These are phyloP conservation scores for Mortierella alpina DNA, from an alignment of 192 early-diverging fungal species.

Conservation along the genomic window DNA sequence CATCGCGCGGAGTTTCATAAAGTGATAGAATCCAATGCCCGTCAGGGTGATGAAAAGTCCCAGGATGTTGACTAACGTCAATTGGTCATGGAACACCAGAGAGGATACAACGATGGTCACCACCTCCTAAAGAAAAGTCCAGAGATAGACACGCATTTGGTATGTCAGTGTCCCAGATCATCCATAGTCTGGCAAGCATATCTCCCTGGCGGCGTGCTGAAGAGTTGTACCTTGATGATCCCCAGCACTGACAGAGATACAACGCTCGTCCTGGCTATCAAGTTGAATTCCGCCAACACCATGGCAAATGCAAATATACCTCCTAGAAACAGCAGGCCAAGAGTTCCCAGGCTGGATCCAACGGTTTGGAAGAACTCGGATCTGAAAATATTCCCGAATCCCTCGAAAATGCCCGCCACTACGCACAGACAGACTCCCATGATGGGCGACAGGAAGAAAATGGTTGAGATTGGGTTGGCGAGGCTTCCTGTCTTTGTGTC, in stretches of 20 bases:
- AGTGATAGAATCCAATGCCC: conserved; percentile 85
- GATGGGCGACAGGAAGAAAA: conserved; percentile 84
- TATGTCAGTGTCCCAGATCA: background rate
- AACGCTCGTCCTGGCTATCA: conserved; percentile 88
- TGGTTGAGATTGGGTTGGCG: conserved; percentile 90
- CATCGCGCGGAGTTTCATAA: conserved; percentile 69
- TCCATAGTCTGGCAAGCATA: background rate
- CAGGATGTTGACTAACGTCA: conserved; percentile 77
- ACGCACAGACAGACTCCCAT: conserved; percentile 76
- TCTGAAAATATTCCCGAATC: conserved; percentile 59
- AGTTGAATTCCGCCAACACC: conserved; percentile 88
- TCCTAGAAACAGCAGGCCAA: conserved; percentile 73
- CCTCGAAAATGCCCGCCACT: conserved; percentile 76
- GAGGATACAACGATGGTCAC: conserved; percentile 80
- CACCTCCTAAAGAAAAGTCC: conserved; percentile 77
- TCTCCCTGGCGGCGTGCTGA: background rate
- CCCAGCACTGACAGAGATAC: conserved; percentile 90
- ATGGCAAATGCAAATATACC: conserved; percentile 89
- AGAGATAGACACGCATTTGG: background rate
- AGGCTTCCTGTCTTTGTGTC: conserved; percentile 77
- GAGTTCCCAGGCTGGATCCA: conserved; percentile 51
- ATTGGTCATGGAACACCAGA: conserved; percentile 82
- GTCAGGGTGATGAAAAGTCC: conserved; percentile 85
- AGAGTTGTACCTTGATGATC: conserved; percentile 69
- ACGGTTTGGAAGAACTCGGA: conserved; percentile 67